Evolutionary conservation across 768 basidiomycete species (phyloP), one percentile per base, ranked within the genome.

Genomic region (Tubosaeta sp.): DNA sequence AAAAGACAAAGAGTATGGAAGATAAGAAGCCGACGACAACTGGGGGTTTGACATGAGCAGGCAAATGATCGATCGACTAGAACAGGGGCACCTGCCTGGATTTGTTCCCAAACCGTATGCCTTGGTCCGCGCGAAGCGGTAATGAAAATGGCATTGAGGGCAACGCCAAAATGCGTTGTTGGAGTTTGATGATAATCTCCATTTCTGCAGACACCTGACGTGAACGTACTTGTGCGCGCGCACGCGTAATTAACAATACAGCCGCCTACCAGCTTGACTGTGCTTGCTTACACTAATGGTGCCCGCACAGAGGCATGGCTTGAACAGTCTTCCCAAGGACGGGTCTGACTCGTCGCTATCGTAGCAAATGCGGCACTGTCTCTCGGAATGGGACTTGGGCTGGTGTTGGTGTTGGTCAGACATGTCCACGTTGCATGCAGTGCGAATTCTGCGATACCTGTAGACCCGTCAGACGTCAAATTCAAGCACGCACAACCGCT

Each of bases 361-460:
- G 26, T 91, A 75, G 65, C 92, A 95, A 43, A 95, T 95, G 48
- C 92, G 78, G 63, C 92, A 94, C 64, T 88, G 86, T 61, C 79
- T 85, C 61, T 82, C 82, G 31, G 16, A 1, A 5, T 48, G 39
- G 13, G 54, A 22, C 26, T 51, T 57, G 19, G 59, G 58, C 17
- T 49, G 51, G 32, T 53, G 53, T 29, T 48, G 53, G 26, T 51
- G 53, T 16, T 60, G 43, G 56, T 62, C 34, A 50, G 56, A 26
- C 59, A 58, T 66, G 52, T 14, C 39, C 56, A 48, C 49, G 56
- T 50, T 49, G 59, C 13, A 37, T 25, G 48, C 38, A 19, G 17
- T 19, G 38, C 17, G 14, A 12, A 17, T 39, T 39, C 38, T 17
- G 17, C 5, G 5, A 33, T 25, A n/a, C 12, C 11, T 38, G 33